A percentile compares a stretch with the other conserved stretches of the same genome.
Conservation (phyloP, 2,329 filamentous ascomycete species). For the Venturiaceae sp. region DNA sequence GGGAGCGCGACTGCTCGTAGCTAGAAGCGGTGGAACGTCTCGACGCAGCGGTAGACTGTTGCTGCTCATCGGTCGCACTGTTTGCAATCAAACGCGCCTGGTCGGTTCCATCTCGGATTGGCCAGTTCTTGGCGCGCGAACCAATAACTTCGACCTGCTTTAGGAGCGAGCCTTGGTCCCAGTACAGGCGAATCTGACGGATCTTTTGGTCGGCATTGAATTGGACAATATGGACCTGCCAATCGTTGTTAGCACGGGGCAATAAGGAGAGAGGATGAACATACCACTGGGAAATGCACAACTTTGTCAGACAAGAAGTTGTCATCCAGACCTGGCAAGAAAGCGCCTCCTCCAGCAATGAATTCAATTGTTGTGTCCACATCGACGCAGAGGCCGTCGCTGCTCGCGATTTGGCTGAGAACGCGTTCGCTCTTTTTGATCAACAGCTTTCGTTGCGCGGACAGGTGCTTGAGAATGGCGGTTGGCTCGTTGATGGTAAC, state of each 20-base stretch:
- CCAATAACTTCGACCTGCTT: constrained; percentile 94
- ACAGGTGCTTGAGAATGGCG: constrained; percentile 76
- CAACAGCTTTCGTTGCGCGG: constrained; percentile 59
- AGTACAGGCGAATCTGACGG: constrained; percentile 75
- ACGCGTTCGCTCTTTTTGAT: constrained; percentile 76
- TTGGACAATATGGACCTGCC: constrained; percentile 70
- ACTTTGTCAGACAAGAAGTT: constrained; percentile 82
- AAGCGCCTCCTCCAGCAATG: constrained; percentile 67
- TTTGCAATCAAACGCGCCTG: constrained; percentile 67
- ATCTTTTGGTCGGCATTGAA: constrained; percentile 75
- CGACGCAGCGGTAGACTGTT: constrained; percentile 16
- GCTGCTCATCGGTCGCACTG: constrained; percentile 38
- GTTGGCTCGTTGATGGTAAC: constrained; percentile 60
- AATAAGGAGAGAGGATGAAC: constrained; percentile 25
- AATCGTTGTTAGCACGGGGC: not conserved
- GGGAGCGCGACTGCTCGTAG: constrained; percentile 20
- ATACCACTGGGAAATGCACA: constrained; percentile 71
- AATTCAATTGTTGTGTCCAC: constrained; percentile 80
- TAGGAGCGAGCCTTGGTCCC: constrained; percentile 89
- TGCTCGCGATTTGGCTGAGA: constrained; percentile 63
- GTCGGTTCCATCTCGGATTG: constrained; percentile 77
- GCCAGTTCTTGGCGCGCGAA: constrained; percentile 84
- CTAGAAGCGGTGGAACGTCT: constrained; percentile 22
- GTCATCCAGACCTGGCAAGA: constrained; percentile 82
- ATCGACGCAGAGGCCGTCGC: constrained; percentile 62